These are phyloP conservation scores for Russula abietina DNA, from an alignment of 768 basidiomycete genomes.

Conservation along the genomic window DNA sequence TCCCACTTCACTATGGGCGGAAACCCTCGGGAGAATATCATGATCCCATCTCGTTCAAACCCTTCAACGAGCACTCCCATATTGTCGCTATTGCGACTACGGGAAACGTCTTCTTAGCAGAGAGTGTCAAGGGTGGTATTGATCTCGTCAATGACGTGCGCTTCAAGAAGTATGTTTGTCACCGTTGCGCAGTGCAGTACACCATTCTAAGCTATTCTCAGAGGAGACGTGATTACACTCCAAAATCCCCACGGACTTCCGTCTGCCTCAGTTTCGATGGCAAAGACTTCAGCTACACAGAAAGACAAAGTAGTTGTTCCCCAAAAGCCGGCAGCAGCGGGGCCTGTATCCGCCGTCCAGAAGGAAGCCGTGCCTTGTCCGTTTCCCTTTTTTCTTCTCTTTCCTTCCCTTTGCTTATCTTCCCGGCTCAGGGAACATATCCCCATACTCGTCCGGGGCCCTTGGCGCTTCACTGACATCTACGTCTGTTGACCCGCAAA, in stretches of 20 bases:
- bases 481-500: conserved; percentile 79
- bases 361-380: conserved; percentile 55
- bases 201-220: conserved; percentile 28
- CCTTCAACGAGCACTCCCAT: conserved; percentile 93
- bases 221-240: conserved; percentile 86
- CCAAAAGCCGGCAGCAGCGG: conserved; percentile 28
- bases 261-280: conserved; percentile 42
- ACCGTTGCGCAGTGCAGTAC: conserved; percentile 8
- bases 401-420: conserved; percentile 2
- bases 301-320: conserved; percentile 34
- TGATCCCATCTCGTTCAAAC: conserved; percentile 97
- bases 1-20: conserved; percentile 74
- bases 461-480: conserved; percentile 92
- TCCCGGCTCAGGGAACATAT: conserved; percentile 66
- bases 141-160: conserved; percentile 83
- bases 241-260: conserved; percentile 84
- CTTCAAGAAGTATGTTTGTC: conserved; percentile 64
- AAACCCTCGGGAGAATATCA: conserved; percentile 84
- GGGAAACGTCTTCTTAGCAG: conserved; percentile 89
- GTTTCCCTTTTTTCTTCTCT: conserved; percentile 25
- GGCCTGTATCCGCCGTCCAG: conserved; percentile 24
- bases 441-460: conserved; percentile 85
- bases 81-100: conserved; percentile 86
- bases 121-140: conserved; percentile 78
- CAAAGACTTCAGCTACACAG: conserved; percentile 29